These are phyloP conservation scores for Cryptococcus jaspeensis DNA, from an alignment of 1,284 basidiomycete species.

Conservation along the genomic window DNA sequence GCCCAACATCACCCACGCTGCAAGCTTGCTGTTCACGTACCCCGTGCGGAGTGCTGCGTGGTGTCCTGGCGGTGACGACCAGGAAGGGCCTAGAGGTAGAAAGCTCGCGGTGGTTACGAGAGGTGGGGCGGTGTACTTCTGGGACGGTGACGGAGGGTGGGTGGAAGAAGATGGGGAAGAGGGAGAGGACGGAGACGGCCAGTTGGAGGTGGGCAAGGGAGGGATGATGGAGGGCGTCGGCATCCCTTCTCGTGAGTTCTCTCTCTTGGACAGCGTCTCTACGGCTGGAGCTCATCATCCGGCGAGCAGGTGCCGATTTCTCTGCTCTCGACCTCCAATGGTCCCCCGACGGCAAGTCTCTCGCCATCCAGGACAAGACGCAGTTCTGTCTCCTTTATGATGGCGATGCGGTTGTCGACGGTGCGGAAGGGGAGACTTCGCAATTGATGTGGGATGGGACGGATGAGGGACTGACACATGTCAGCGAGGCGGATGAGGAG, in stretches of 20 bases:
- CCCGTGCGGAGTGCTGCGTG: constrained; percentile 24
- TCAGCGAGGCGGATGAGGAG: constrained; percentile 26
- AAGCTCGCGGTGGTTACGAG: constrained; percentile 24
- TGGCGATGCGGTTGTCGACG: constrained; percentile 10
- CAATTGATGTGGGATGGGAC: constrained; percentile 8
- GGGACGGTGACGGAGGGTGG: constrained; percentile 38
- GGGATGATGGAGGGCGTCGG: constrained; percentile 42
- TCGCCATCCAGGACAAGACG: constrained; percentile 25
- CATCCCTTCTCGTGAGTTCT: constrained; percentile 32
- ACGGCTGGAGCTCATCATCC: not conserved
- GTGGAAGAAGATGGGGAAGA: constrained; percentile 18
- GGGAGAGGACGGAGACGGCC: not conserved
- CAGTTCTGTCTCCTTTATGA: constrained; percentile 43
- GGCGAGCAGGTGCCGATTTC: constrained; percentile 22
- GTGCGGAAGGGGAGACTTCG: not conserved
- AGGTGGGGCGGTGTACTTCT: constrained; percentile 32
- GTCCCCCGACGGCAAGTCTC: constrained; percentile 37
- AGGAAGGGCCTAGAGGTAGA: constrained; percentile 4
- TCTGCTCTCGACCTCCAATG: constrained; percentile 21
- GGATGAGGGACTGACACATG: constrained; percentile 25
- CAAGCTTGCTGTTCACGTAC: constrained; percentile 28
- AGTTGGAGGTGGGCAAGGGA: constrained; percentile 15
- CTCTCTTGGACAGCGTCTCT: not conserved
- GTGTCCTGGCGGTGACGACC: constrained; percentile 12
- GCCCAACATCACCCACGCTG: constrained; percentile 26